Evolutionary conservation across 2,329 filamentous ascomycete genomes (phyloP).

Genomic region (Aspergillus sp.): DNA sequence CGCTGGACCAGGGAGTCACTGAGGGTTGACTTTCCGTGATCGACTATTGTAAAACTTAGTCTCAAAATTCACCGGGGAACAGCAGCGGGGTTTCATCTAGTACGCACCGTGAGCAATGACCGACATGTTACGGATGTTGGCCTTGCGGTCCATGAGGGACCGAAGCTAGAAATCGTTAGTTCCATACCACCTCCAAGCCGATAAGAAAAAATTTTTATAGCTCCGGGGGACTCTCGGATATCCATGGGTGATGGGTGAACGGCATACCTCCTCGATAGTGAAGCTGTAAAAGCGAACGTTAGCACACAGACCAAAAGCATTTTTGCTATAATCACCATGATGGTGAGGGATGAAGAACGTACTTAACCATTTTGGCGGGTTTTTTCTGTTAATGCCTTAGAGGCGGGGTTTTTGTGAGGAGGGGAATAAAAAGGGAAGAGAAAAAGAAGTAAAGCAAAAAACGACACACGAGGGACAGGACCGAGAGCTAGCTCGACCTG

Average conservation of each 20-base stretch:
- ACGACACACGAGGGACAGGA: constrained; percentile 32
- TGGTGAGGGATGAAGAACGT: constrained; percentile 54
- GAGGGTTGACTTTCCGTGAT: constrained; percentile 99
- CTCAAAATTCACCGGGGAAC: neutral
- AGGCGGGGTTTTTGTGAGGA: constrained; percentile 40
- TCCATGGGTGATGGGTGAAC: constrained; percentile 29
- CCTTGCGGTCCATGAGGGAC: constrained; percentile 50
- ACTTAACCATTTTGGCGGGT: constrained; percentile 99
- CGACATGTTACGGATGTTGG: constrained; percentile 90
- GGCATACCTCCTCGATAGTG: constrained; percentile 81
- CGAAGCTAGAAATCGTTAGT: constrained; percentile 39
- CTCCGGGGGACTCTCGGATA: constrained; percentile 1
- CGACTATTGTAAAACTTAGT: constrained; percentile 56
- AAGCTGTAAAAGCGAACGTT: constrained; percentile 64
- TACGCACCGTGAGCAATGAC: constrained; percentile 92
- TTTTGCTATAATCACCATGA: neutral
- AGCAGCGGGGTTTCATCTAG: neutral
- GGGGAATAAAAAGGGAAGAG: constrained; percentile 21
- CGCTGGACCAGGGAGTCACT: constrained; percentile 99
- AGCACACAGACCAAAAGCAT: constrained; percentile 23
- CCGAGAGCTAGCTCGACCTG: constrained; percentile 47
- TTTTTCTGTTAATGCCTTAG: constrained; percentile 39
- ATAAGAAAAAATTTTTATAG: constrained; percentile 6
- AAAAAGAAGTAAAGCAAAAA: constrained; percentile 35
- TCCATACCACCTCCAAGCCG: neutral